Percentiles rank a stretch among this genome's conserved stretches.
Conservation (phyloP, 2,329 filamentous ascomycete species). For the Colletotrichum coccodes region DNA sequence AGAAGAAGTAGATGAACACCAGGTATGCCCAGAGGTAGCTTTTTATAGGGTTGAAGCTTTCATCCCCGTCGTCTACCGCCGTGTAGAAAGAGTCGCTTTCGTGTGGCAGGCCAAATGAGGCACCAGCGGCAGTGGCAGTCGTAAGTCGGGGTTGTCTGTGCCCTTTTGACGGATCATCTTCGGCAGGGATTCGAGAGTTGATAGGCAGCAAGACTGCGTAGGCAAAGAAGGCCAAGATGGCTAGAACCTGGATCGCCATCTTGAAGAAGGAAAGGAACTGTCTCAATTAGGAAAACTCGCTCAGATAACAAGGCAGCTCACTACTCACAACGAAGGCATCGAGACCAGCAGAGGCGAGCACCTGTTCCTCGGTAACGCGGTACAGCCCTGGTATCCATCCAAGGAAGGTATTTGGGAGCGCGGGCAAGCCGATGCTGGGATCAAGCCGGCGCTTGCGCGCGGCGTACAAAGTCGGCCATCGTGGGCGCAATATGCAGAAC, state of each 20-base stretch:
- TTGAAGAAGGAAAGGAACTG: slow-evolving; percentile 93
- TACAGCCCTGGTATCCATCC: slow-evolving; percentile 94
- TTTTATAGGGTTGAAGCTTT: slow-evolving; percentile 45
- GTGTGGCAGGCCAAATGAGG: neutral
- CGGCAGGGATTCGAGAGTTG: slow-evolving; percentile 71
- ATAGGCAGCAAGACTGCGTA: slow-evolving; percentile 85
- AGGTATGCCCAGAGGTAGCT: slow-evolving; percentile 91
- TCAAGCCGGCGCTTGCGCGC: slow-evolving; percentile 83
- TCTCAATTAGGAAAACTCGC: neutral
- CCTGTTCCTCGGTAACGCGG: slow-evolving; percentile 86
- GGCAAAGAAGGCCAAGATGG: slow-evolving; percentile 83
- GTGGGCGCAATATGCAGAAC: slow-evolving; percentile 86
- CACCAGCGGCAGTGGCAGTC: neutral
- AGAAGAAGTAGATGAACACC: slow-evolving; percentile 95
- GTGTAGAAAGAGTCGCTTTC: neutral
- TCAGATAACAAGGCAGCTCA: neutral
- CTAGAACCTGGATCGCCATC: slow-evolving; percentile 88
- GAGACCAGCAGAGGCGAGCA: slow-evolving; percentile 88
- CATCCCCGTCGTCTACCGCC: slow-evolving; percentile 42
- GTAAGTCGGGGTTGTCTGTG: neutral
- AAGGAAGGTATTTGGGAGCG: slow-evolving; percentile 84
- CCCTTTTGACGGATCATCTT: slow-evolving; percentile 1
- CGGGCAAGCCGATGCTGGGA: slow-evolving; percentile 70
- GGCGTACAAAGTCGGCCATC: slow-evolving; percentile 92
- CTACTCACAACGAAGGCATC: slow-evolving; percentile 87